These are phyloP conservation scores for Claviceps pazoutovae DNA, from an alignment of 2,329 filamentous ascomycete genomes.

Conservation along the genomic window DNA sequence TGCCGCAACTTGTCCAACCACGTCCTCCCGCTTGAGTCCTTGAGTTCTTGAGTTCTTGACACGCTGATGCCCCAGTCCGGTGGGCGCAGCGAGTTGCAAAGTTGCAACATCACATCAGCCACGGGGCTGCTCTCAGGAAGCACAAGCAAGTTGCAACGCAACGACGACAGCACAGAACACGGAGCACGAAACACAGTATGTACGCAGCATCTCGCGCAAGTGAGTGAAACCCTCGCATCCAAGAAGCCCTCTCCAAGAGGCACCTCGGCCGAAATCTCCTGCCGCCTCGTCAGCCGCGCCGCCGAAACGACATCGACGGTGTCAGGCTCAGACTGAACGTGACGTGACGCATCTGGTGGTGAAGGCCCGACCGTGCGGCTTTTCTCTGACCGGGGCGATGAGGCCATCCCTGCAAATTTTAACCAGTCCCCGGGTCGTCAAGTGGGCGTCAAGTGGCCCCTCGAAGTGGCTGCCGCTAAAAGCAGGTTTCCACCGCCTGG, in stretches of 20 bases:
- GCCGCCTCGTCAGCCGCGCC: neutral
- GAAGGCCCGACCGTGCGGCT: neutral
- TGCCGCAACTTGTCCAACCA: neutral
- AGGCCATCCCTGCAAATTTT: slow-evolving; percentile 1
- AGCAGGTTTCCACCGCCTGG: neutral
- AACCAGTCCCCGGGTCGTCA: neutral
- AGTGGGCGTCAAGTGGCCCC: neutral
- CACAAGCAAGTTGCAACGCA: neutral
- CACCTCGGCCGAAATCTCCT: neutral
- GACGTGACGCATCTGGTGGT: neutral
- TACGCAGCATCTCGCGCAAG: neutral
- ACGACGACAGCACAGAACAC: neutral
- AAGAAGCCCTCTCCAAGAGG: neutral
- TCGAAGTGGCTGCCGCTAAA: neutral
- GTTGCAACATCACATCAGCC: neutral
- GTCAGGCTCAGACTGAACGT: neutral
- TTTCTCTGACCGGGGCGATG: neutral
- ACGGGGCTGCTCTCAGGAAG: neutral
- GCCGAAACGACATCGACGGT: neutral
- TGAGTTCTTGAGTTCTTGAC: no score
- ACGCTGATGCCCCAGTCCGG: neutral
- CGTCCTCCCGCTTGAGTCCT: neutral
- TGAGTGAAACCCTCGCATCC: neutral
- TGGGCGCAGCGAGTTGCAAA: neutral
- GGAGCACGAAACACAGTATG: neutral